These are phyloP conservation scores for Solanum neorickii DNA, from an alignment of 257 asterid genomes.

Conservation along the genomic window DNA sequence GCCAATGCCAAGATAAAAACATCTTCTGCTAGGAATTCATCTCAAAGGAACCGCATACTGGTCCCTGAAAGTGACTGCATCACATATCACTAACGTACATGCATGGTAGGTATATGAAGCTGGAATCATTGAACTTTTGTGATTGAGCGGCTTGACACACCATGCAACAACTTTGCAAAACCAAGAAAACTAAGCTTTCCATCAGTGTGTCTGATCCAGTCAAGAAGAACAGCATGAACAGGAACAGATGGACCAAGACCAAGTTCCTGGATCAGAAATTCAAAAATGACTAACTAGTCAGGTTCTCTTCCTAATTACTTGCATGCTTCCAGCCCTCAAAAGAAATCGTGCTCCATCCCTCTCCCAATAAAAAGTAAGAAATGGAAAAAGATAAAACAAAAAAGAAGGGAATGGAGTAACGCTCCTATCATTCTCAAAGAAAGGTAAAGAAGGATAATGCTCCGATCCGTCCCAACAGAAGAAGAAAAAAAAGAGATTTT, in stretches of 20 bases:
- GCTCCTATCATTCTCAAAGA: background rate
- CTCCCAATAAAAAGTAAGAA: background rate
- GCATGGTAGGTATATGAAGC: background rate
- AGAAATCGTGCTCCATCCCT: background rate
- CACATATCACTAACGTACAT: background rate
- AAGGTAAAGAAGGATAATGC: background rate
- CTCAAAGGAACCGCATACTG: background rate
- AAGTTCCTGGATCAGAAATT: slow-evolving; percentile 48
- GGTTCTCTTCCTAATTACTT: background rate
- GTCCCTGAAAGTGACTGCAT: background rate
- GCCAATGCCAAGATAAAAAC: background rate
- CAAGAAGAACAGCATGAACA: slow-evolving; percentile 75
- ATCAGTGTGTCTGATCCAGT: slow-evolving; percentile 76
- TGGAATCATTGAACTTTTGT: slow-evolving; percentile 8
- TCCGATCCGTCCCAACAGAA: background rate
- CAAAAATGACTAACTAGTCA: background rate
- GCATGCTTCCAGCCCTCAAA: background rate
- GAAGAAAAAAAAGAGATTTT: background rate
- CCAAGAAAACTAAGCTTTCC: slow-evolving; percentile 91
- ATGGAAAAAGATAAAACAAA: background rate
- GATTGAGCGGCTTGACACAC: slow-evolving; percentile 11
- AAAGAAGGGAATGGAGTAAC: background rate
- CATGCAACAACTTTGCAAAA: slow-evolving; percentile 63
- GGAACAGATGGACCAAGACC: slow-evolving; percentile 76
- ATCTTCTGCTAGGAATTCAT: background rate